These are phyloP conservation scores for Pseudomassariella vexata DNA, from an alignment of 2,329 filamentous ascomycete species.

Conservation along the genomic window DNA sequence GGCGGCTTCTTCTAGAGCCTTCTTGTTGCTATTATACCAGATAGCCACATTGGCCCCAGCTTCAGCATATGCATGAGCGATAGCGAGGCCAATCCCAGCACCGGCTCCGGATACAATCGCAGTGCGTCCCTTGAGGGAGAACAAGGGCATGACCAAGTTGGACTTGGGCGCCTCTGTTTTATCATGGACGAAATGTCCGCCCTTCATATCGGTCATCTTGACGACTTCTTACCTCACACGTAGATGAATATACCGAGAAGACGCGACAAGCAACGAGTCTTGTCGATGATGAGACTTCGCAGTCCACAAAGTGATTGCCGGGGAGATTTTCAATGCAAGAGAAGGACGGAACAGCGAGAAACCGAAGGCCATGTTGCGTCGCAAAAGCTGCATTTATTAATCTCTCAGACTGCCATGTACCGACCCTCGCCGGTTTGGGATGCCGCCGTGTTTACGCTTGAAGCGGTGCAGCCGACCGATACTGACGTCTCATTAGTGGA, in stretches of 20 bases:
- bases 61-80: conserved; percentile 61
- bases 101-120: conserved; percentile 64
- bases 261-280: neutral
- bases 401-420: neutral
- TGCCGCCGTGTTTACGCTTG: neutral
- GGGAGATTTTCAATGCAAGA: no score
- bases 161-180: conserved; percentile 42
- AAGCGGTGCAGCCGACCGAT: neutral
- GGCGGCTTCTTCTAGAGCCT: conserved; percentile 54
- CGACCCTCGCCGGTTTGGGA: neutral
- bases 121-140: conserved; percentile 65
- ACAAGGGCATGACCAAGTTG: conserved; percentile 55
- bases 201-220: conserved; percentile 35
- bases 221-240: neutral
- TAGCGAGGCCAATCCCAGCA: conserved; percentile 55
- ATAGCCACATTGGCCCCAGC: conserved; percentile 67
- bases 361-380: neutral
- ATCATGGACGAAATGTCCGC: conserved; percentile 51
- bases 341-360: neutral
- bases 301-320: no score
- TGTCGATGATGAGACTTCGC: no score
- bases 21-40: conserved; percentile 66
- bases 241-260: no score
- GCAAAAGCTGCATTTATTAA: neutral
- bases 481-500: conserved; percentile 2